Evolutionary conservation across 768 basidiomycete genomes (phyloP).

Genomic region (Russula earlei): DNA sequence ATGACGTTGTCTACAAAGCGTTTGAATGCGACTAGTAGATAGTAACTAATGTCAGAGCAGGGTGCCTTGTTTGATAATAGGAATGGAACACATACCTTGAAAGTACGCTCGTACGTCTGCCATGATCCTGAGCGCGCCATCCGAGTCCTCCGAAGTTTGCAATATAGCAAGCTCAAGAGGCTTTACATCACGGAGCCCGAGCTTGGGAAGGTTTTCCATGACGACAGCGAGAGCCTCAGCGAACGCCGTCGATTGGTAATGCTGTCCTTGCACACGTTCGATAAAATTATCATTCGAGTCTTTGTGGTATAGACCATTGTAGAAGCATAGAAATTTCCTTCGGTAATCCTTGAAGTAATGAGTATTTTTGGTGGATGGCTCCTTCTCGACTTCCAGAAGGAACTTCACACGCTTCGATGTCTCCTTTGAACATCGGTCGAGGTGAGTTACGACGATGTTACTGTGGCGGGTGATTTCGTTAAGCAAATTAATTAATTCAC

Average conservation of each 20-base stretch:
- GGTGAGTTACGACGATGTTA: background rate
- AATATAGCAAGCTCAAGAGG: conserved; percentile 36
- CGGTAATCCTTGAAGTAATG: conserved; percentile 6
- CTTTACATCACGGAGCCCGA: conserved; percentile 32
- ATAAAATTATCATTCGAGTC: background rate
- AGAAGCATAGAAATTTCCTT: background rate
- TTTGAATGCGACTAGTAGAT: conserved; percentile 35
- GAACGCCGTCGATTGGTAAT: background rate
- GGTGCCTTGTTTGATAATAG: background rate
- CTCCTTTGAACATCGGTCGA: background rate
- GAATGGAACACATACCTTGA: conserved; percentile 40
- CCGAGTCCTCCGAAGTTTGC: conserved; percentile 41
- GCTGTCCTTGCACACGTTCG: background rate
- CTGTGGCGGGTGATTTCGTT: background rate
- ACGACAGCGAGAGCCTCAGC: background rate
- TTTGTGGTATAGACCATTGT: background rate
- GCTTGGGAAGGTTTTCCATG: conserved; percentile 23
- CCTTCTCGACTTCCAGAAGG: background rate
- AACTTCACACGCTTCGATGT: background rate
- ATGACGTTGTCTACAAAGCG: conserved; percentile 32
- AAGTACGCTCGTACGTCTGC: conserved; percentile 66
- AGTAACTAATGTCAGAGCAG: background rate
- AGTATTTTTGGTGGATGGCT: background rate
- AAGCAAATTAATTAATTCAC: background rate
- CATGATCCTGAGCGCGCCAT: conserved; percentile 56